Conservation (phyloP, 2,329 filamentous ascomycete species). For the Claviceps cyperi region DNA sequence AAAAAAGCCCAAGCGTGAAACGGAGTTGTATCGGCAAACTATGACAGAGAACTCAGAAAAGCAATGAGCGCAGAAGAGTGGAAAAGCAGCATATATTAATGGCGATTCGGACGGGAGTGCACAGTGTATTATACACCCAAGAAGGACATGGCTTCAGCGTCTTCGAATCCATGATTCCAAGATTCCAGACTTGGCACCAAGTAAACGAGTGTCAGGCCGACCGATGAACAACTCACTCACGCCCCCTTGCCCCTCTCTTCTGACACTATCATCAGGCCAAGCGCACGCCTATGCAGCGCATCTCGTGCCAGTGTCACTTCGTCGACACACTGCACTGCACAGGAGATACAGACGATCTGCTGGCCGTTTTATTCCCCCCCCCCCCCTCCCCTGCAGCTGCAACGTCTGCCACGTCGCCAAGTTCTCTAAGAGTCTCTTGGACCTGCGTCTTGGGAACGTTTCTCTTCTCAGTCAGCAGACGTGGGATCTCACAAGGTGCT, state of each 20-base stretch:
- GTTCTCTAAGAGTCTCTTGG: too few relatives aligned
- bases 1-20: background rate
- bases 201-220: background rate
- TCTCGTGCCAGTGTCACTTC: slow-evolving; percentile 1
- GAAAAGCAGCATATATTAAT: background rate
- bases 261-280: background rate
- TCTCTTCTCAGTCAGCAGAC: too few relatives aligned
- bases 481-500: too few relatives aligned
- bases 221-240: background rate
- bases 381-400: too few relatives aligned
- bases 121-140: background rate
- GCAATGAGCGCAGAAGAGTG: background rate
- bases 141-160: background rate
- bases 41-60: background rate
- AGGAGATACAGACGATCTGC: background rate
- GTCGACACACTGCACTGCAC: background rate
- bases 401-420: too few relatives aligned
- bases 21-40: background rate
- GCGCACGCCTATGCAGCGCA: background rate
- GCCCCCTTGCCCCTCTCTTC: background rate
- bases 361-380: background rate
- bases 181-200: background rate
- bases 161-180: background rate
- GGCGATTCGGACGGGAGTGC: background rate
- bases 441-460: too few relatives aligned